These are phyloP conservation scores for Acanthamoeba healyi DNA, from an alignment of 208 protist genomes.

Conservation along the genomic window DNA sequence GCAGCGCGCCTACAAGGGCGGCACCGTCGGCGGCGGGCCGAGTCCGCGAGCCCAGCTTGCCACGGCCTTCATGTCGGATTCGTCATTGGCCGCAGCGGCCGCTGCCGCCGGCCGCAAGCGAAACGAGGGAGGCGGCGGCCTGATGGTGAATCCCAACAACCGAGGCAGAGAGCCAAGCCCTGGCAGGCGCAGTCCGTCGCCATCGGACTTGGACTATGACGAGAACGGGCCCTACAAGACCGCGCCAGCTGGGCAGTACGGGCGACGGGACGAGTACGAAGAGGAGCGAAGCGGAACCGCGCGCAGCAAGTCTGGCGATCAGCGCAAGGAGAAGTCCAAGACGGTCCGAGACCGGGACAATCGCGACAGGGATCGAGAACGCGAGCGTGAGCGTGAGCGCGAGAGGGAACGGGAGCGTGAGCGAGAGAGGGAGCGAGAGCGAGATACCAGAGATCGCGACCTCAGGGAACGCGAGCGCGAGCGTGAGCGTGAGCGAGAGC, in stretches of 20 bases:
- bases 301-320: background rate
- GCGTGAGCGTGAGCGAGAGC: background rate
- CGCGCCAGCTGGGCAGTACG: background rate
- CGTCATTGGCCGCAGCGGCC: background rate
- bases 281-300: background rate
- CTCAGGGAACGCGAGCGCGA: conserved; percentile 6
- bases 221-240: background rate
- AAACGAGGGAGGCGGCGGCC: background rate
- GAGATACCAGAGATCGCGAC: too few relatives aligned
- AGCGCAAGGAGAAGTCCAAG: background rate
- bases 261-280: background rate
- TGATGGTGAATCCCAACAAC: background rate
- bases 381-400: background rate
- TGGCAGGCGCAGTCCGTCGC: background rate
- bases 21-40: background rate
- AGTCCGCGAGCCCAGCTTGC: background rate
- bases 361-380: background rate
- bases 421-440: too few relatives aligned
- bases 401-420: background rate
- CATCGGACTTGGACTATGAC: background rate
- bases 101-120: background rate
- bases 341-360: background rate
- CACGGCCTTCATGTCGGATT: background rate
- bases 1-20: conserved; percentile 1
- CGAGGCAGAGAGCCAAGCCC: background rate